Evolutionary conservation across 2,329 filamentous ascomycete species (phyloP).

Genomic region (Cercospora sojina): DNA sequence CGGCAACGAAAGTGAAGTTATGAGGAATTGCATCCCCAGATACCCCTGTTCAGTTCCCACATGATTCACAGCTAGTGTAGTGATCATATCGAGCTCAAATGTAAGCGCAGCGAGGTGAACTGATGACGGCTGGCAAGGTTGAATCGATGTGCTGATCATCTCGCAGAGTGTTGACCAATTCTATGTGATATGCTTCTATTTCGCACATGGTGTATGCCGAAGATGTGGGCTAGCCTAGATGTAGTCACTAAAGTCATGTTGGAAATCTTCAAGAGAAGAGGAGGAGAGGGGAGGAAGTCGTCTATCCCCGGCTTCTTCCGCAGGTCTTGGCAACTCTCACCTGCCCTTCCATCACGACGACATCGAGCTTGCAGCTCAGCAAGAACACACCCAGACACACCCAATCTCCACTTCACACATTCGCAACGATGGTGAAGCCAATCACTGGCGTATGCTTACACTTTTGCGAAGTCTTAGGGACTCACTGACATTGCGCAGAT

Average conservation of each 20-base stretch:
- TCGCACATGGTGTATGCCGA: neutral
- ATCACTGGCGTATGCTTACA: slow-evolving; percentile 50
- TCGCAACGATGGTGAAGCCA: slow-evolving; percentile 44
- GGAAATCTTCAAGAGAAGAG: neutral
- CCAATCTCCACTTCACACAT: neutral
- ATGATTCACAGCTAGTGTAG: neutral
- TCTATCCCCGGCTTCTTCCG: neutral
- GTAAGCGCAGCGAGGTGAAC: neutral
- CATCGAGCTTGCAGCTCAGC: slow-evolving; percentile 10
- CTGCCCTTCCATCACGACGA: slow-evolving; percentile 12
- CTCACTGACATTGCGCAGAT: slow-evolving; percentile 50
- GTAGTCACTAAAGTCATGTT: neutral
- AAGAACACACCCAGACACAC: neutral
- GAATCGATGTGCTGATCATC: neutral
- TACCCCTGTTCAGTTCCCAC: neutral
- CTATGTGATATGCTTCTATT: neutral
- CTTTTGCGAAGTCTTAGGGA: slow-evolving; percentile 13
- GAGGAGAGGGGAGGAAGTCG: neutral
- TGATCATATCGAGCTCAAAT: neutral
- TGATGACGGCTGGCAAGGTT: neutral
- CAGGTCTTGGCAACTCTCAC: neutral
- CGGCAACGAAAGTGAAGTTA: neutral
- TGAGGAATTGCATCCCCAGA: neutral
- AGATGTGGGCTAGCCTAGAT: neutral
- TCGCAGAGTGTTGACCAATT: neutral